These are phyloP conservation scores for Bipolaris cookei DNA, from an alignment of 2,329 filamentous ascomycete species.

Conservation along the genomic window DNA sequence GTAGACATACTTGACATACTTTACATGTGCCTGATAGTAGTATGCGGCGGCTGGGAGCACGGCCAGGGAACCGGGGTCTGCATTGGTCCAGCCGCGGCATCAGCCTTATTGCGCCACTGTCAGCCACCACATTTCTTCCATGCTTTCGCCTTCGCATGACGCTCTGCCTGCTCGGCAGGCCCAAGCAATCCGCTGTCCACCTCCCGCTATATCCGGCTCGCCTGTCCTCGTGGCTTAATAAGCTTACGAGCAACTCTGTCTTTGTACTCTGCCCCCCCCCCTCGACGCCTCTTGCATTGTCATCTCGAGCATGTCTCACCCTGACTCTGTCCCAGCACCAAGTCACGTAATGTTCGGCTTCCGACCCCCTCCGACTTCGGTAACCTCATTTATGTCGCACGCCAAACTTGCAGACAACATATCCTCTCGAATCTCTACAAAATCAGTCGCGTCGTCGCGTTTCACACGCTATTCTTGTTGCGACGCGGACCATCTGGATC, in stretches of 20 bases:
- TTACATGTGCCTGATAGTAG: not conserved
- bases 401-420: not conserved
- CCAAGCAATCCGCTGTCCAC: not conserved
- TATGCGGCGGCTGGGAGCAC: constrained; percentile 15
- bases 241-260: too few species aligned
- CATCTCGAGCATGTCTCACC: not conserved
- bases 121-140: constrained; percentile 12
- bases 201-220: too few species aligned
- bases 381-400: not conserved
- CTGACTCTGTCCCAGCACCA: not conserved
- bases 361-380: not conserved
- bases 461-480: constrained; percentile 12
- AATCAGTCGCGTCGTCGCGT: not conserved
- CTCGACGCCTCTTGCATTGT: too few species aligned
- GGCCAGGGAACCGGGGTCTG: constrained; percentile 5
- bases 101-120: constrained; percentile 19
- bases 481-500: constrained; percentile 15
- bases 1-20: not conserved
- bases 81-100: constrained; percentile 3
- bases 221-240: too few species aligned
- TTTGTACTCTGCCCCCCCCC: too few species aligned
- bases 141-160: too few species aligned
- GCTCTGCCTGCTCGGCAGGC: not conserved
- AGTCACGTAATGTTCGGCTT: not conserved
- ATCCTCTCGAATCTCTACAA: not conserved